These are phyloP conservation scores for Huntiella decipiens DNA, from an alignment of 2,329 filamentous ascomycete species.

Conservation along the genomic window DNA sequence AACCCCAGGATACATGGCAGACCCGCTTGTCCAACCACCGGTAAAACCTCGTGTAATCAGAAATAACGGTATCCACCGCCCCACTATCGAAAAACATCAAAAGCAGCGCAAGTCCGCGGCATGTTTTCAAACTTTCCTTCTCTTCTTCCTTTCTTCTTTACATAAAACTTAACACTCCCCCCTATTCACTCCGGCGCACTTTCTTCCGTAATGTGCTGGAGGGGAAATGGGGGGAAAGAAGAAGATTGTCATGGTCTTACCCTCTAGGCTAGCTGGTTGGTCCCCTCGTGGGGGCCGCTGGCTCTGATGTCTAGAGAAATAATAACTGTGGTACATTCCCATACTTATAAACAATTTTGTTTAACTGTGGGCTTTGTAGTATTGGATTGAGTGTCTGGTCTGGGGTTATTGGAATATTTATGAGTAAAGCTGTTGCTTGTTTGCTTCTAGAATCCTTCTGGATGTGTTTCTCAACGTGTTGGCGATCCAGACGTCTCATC, in stretches of 20 bases:
- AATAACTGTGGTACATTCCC: conserved; percentile 17
- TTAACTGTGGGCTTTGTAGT: too few relatives aligned
- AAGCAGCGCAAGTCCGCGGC: neutral
- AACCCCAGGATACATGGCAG: too few relatives aligned
- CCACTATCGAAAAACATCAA: neutral
- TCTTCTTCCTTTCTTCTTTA: conserved; percentile 18
- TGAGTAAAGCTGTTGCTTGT: too few relatives aligned
- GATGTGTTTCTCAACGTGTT: too few relatives aligned
- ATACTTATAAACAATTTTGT: neutral
- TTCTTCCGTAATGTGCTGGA: conserved; percentile 36
- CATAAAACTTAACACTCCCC: conserved; percentile 22
- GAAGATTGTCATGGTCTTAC: conserved; percentile 23
- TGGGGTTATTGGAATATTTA: too few relatives aligned
- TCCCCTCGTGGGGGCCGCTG: conserved; percentile 3
- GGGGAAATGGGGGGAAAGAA: conserved; percentile 57
- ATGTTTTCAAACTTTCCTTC: conserved; percentile 8
- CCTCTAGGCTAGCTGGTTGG: conserved; percentile 23
- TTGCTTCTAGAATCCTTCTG: too few relatives aligned
- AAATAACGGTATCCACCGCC: too few relatives aligned
- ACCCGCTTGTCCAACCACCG: too few relatives aligned
- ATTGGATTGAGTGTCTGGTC: too few relatives aligned
- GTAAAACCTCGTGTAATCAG: too few relatives aligned
- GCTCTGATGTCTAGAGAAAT: conserved; percentile 18
- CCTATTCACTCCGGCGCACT: conserved; percentile 50
- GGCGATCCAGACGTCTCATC: too few relatives aligned